Evolutionary conservation across 805 yeast species (phyloP), one percentile per base, ranked within the genome.

Genomic region (Wickerhamia fluorescens): DNA sequence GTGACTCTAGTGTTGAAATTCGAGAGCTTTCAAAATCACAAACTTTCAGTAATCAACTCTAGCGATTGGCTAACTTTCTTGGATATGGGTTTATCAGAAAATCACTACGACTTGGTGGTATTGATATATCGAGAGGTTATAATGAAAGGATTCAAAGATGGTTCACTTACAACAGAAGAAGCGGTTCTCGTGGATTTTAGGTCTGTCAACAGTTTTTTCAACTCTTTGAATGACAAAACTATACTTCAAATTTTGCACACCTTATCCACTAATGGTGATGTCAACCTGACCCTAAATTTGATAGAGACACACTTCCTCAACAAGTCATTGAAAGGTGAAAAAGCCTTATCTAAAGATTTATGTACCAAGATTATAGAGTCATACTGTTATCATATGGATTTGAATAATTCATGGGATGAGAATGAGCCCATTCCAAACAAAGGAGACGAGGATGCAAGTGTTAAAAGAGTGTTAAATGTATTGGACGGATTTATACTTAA

Each of bases 271-370:
- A 44, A 53, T 28, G 70, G 70, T 5, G 70, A 64, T 36, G 57
- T 60, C 5, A 27, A 45, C 10, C 54, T 49, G 50, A 50, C 64
- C 2, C 32, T 59, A 7, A 31, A 45, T 5, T 40, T 62, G 9
- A 51, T 64, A 8, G 66, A 64, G 32, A 39, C 59, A 25, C 63
- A 58, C 30, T 58, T 42, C 34, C 33, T 62, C 5, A 62, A 57
- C 34, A 51, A 51, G 19, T 24, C 43, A 3, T 30, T 55, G 24
- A 41, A 35, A 14, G 67, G 68, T 3, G 56, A 58, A 29, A 42
- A 29, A 20, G 58, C 57, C 1, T 36, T 63, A 20, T 48, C 53
- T 17, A 55, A 51, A 25, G 60, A 59, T 7, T 38, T 62, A 15
- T 49, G 58, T 27, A 30, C 54, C 2, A 47, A 47, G 16, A 47